Evolutionary conservation across 1,284 basidiomycete species (phyloP).

Genomic region (Prillingera fragicola): DNA sequence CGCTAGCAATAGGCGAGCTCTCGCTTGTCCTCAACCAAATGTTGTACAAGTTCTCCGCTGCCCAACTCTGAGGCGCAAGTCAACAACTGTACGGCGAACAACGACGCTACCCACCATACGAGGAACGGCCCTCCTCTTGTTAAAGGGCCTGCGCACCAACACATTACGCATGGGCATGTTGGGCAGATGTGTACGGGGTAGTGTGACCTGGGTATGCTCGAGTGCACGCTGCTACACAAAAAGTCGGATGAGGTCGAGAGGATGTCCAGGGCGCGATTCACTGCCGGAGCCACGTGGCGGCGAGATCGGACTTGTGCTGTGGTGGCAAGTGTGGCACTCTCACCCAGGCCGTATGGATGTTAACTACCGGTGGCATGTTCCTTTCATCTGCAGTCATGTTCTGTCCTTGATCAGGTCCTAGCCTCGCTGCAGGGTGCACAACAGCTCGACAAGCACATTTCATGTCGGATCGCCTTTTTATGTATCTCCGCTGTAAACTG

Average conservation of each 20-base stretch:
- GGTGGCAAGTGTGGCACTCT: not conserved
- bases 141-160: constrained; percentile 19
- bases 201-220: not conserved
- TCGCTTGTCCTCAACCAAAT: constrained; percentile 60
- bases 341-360: not conserved
- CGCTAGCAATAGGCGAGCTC: constrained; percentile 50
- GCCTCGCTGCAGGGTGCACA: too few relatives aligned
- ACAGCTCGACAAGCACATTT: too few relatives aligned
- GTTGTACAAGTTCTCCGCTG: constrained; percentile 69
- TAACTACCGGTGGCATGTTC: too few relatives aligned
- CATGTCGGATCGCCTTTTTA: too few relatives aligned
- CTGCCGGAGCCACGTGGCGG: constrained; percentile 4
- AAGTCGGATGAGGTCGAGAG: constrained; percentile 7
- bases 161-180: constrained; percentile 16
- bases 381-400: too few relatives aligned
- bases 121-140: constrained; percentile 41
- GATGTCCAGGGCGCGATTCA: not conserved
- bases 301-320: constrained; percentile 1
- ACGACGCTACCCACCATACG: constrained; percentile 37
- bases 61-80: constrained; percentile 64
- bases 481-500: too few relatives aligned
- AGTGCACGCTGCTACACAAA: constrained; percentile 3
- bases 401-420: too few relatives aligned
- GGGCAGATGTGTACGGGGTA: constrained; percentile 3
- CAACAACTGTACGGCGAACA: not conserved